Percentiles rank a stretch among this genome's conserved stretches.
Evolutionary conservation across 2,329 filamentous ascomycete genomes (phyloP).

Genomic region (Neonectria coccinea): DNA sequence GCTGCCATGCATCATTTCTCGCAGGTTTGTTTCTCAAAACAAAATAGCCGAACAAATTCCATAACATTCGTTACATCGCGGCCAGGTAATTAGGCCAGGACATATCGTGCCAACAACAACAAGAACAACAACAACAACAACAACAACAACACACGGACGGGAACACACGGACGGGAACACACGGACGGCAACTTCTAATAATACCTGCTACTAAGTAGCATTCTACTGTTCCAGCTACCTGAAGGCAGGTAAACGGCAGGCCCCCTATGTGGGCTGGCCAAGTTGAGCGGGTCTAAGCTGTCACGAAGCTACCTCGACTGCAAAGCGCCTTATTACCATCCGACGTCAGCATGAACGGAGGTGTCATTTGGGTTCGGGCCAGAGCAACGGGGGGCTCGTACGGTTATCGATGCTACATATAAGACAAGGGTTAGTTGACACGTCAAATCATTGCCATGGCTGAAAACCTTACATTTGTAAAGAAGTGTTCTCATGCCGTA

Average conservation of each 20-base stretch:
- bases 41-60: neutral
- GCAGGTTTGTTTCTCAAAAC: neutral
- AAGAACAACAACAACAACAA: neutral
- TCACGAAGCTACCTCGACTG: neutral
- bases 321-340: neutral
- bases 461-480: neutral
- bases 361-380: constrained; percentile 5
- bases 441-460: neutral
- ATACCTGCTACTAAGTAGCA: neutral
- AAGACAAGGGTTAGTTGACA: neutral
- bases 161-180: neutral
- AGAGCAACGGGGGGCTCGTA: neutral
- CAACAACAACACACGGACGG: neutral
- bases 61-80: neutral
- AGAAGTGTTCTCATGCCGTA: neutral
- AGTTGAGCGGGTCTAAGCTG: neutral
- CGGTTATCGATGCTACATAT: neutral
- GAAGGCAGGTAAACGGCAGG: no score
- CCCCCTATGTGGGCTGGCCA: no score
- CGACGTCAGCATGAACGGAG: constrained; percentile 7
- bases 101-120: neutral
- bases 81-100: neutral
- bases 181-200: neutral
- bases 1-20: neutral
- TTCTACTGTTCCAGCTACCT: no score